Conservation (phyloP, 306 rosid species). For the Glycyrrhiza uralensis region DNA sequence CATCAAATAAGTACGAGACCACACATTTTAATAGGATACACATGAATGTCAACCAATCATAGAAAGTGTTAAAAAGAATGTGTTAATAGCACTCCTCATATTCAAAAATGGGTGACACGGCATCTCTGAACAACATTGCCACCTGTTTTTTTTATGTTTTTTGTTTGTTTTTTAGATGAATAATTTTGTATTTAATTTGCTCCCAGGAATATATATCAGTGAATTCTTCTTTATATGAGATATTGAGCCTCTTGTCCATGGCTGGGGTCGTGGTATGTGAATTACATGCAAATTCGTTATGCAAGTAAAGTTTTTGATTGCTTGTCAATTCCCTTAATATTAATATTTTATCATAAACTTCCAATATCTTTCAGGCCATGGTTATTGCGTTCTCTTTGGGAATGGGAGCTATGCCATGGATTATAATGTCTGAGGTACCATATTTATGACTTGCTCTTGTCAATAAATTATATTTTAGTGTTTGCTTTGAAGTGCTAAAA, state of each 20-base stretch:
- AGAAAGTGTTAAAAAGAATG: too few species aligned
- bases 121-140: not conserved
- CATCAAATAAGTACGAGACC: too few species aligned
- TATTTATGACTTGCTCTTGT: not conserved
- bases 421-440: constrained; percentile 98
- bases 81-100: too few species aligned
- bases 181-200: constrained; percentile 18
- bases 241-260: constrained; percentile 54
- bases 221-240: constrained; percentile 46
- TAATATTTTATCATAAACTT: constrained; percentile 6
- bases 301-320: not conserved
- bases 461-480: not conserved
- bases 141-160: constrained; percentile 5
- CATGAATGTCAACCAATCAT: too few species aligned
- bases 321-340: constrained; percentile 23
- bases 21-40: too few species aligned
- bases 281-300: not conserved
- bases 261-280: constrained; percentile 89
- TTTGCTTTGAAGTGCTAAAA: not conserved
- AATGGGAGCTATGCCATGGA: constrained; percentile 95
- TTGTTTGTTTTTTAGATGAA: not conserved
- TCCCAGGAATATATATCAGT: constrained; percentile 45
- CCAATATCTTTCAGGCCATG: constrained; percentile 60
- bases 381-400: constrained; percentile 85
- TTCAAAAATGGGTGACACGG: not conserved